These are phyloP conservation scores for Cicer bijugum DNA, from an alignment of 306 rosid species.

Conservation along the genomic window DNA sequence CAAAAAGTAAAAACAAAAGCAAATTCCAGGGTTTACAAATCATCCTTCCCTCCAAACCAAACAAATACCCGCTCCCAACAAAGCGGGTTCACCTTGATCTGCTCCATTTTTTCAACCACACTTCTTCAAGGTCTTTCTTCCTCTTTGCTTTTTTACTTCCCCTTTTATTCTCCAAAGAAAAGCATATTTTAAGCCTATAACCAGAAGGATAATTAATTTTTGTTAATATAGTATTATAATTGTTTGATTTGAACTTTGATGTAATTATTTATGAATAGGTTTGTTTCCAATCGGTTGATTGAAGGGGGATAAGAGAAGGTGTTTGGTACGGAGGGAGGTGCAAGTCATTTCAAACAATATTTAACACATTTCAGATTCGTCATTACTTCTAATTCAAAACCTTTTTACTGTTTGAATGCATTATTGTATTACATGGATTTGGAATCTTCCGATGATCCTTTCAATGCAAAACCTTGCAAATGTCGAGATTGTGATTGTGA, in stretches of 20 bases:
- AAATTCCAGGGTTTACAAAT: constrained; percentile 52
- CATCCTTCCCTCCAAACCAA: constrained; percentile 18
- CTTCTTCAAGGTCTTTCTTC: constrained; percentile 53
- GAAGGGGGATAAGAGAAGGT: constrained; percentile 9
- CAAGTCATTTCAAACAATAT: neutral
- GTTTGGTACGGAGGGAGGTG: constrained; percentile 43
- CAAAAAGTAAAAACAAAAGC: neutral
- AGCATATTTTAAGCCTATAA: too few relatives aligned
- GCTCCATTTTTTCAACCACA: constrained; percentile 39
- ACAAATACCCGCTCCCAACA: constrained; percentile 3
- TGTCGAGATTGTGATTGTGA: constrained; percentile 61
- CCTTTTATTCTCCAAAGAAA: too few relatives aligned
- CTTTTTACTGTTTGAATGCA: constrained; percentile 19
- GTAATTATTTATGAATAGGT: constrained; percentile 39
- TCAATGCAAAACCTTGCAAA: constrained; percentile 48
- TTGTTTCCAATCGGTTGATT: constrained; percentile 46
- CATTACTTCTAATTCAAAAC: neutral
- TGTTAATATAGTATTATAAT: neutral
- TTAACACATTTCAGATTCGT: constrained; percentile 16
- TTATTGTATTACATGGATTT: constrained; percentile 66
- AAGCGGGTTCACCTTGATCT: constrained; percentile 34
- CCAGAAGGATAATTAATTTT: neutral
- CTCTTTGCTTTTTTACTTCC: neutral
- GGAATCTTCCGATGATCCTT: constrained; percentile 54
- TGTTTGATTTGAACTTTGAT: constrained; percentile 29